phyloP scores from a whole-genome alignment of 2,329 filamentous ascomycete genomes.

The Colletotrichum cordylinicola region DNA sequence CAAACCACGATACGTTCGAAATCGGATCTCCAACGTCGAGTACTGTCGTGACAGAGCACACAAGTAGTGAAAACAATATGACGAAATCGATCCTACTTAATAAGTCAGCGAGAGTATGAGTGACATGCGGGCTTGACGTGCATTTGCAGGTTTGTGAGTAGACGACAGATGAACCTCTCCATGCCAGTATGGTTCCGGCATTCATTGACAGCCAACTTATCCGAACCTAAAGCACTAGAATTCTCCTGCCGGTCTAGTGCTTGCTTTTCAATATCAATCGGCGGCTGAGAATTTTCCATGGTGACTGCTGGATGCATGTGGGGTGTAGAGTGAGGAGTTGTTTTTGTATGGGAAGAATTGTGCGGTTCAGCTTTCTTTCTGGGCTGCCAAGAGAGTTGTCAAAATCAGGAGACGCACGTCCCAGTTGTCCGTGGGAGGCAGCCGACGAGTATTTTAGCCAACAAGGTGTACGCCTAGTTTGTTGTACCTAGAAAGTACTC shows the following conservation, averaged over 20 bases:
- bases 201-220: not conserved
- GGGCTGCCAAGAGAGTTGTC: rapidly evolving
- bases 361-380: not conserved
- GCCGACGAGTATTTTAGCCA: rapidly evolving
- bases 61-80: not conserved
- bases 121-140: not conserved
- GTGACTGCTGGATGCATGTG: no score
- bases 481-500: not conserved
- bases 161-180: not conserved
- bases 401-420: not conserved
- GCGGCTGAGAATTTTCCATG: not conserved
- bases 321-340: not conserved
- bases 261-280: not conserved
- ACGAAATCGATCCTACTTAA: not conserved
- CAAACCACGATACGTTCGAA: not conserved
- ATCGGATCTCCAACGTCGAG: not conserved
- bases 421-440: not conserved
- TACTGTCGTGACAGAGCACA: rapidly evolving
- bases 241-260: rapidly evolving
- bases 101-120: not conserved
- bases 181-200: not conserved
- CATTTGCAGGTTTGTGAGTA: not conserved
- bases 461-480: not conserved
- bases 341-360: rapidly evolving
- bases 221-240: rapidly evolving